Conservation (phyloP, 371 early-diverging fungal species). For the Mortierella sp. region DNA sequence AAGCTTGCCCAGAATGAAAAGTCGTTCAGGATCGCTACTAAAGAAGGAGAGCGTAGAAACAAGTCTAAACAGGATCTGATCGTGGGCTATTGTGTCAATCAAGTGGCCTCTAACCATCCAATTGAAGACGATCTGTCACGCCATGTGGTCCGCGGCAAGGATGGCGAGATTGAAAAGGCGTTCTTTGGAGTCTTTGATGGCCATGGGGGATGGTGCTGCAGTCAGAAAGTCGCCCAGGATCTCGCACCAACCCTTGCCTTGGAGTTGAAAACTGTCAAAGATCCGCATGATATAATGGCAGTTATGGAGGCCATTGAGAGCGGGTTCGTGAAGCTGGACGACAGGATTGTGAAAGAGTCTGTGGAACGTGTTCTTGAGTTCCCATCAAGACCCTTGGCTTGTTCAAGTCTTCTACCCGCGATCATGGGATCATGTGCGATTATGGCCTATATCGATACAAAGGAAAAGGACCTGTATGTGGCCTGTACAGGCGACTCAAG, state of each 20-base stretch:
- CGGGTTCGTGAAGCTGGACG: conserved; percentile 67
- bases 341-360: conserved; percentile 68
- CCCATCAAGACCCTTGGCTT: conserved; percentile 58
- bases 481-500: conserved; percentile 84
- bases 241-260: conserved; percentile 48
- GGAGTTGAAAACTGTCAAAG: conserved; percentile 44
- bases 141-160: conserved; percentile 33
- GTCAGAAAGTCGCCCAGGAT: conserved; percentile 57
- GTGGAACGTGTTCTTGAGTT: conserved; percentile 57
- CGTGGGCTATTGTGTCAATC: conserved; percentile 56
- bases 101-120: conserved; percentile 67
- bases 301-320: conserved; percentile 58
- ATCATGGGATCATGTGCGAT: conserved; percentile 84
- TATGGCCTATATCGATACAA: conserved; percentile 76
- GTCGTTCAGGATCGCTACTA: conserved; percentile 23
- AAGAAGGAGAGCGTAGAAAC: conserved; percentile 20
- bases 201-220: conserved; percentile 67
- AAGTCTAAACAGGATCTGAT: conserved; percentile 24
- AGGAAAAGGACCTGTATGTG: conserved; percentile 71
- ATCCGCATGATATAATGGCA: conserved; percentile 25
- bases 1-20: conserved; percentile 39
- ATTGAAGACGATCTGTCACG: conserved; percentile 63
- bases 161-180: conserved; percentile 45
- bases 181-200: conserved; percentile 75
- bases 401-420: conserved; percentile 59